phyloP scores from a whole-genome alignment of 495 filamentous ascomycete genomes.

The Chaetomidium leptoderma region DNA sequence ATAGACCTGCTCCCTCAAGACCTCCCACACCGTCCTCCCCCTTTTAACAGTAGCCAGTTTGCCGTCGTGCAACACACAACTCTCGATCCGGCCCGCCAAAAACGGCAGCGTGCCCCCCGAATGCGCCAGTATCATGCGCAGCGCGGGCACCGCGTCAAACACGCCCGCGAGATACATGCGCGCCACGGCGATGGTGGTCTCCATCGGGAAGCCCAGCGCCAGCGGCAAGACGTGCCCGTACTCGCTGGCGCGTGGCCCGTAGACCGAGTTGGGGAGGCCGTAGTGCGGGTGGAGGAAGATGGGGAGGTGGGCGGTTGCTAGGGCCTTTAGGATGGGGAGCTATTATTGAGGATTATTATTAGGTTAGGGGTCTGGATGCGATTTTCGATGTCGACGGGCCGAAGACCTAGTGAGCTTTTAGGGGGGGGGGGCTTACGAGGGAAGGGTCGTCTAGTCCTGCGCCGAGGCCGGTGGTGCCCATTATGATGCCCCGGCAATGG shows the following conservation, averaged over 20 bases:
- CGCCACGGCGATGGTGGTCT: slow-evolving; percentile 88
- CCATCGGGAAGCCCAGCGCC: slow-evolving; percentile 84
- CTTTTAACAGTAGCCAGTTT: too few species aligned
- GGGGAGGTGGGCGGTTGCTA: slow-evolving; percentile 58
- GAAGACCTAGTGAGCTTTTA: too few species aligned
- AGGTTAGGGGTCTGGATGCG: too few species aligned
- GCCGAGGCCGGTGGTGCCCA: slow-evolving; percentile 81
- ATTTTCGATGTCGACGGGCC: too few species aligned
- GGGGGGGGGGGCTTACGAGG: too few species aligned
- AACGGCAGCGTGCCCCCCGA: slow-evolving; percentile 87
- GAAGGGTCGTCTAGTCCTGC: slow-evolving; percentile 73
- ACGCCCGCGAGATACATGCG: slow-evolving; percentile 81
- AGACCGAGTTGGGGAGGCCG: slow-evolving; percentile 74
- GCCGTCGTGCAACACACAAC: slow-evolving; percentile 82
- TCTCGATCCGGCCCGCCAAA: slow-evolving; percentile 82
- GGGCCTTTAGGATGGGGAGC: slow-evolving; percentile 63
- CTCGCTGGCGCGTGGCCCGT: slow-evolving; percentile 57
- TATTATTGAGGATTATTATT: too few species aligned
- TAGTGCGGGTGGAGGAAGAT: slow-evolving; percentile 94
- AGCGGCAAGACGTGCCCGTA: slow-evolving; percentile 90
- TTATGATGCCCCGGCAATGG: slow-evolving; percentile 77
- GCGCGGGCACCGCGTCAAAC: slow-evolving; percentile 69
- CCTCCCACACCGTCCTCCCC: slow-evolving; percentile 65
- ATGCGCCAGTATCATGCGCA: slow-evolving; percentile 79
- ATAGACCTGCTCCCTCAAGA: slow-evolving; percentile 81